Evolutionary conservation across 768 basidiomycete genomes (phyloP), one percentile per base, ranked within the genome.

Genomic region (Leccinum variicolor): DNA sequence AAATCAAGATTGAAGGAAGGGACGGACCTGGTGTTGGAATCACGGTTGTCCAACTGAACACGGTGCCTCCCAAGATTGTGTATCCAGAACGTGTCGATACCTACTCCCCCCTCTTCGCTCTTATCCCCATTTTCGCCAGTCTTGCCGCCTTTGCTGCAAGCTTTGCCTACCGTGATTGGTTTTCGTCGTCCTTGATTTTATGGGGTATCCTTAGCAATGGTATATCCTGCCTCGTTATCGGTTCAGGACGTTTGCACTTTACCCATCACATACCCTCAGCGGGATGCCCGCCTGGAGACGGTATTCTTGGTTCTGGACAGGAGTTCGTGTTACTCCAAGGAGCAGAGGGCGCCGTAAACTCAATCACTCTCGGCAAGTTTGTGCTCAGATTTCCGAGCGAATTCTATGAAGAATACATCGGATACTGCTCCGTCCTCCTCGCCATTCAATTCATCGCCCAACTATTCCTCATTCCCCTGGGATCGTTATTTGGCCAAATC

Each of bases 161-260:
- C 36, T 68, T 58, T 60, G 23, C 21, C 39, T 58, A 56, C 26
- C 14, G 28, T 2, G 71, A 73, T 28, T 72, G 71, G 71, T 64
- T 55, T 33, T 62, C 64, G 14, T 67, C 66, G 29, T 39, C 58
- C 6, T 58, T 72, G 60, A 68, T 72, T n/a, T 56, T 73, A 0
- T 60, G 66, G 17, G 71, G 71, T 4, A 68, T 73, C 13, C 4
- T 72, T 17, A 58, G 64, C 55, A 72, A 62, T 33, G 71, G 71
- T 10, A 6, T 69, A 31, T 58, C 71, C 10, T 68, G 68, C 56
- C 54, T 57, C 14, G 53, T 63, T 25, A 59, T 70, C 13, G 68
- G 66, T 33, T 64, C 56, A 1, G 70, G 60, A 19, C 49, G 34
- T n/a, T 33, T 69, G 23, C 34, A 31, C 14, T 60, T 69, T 23